Evolutionary conservation across 2,329 filamentous ascomycete genomes (phyloP), one percentile per base, ranked within the genome.

Genomic region (Endoconidiophora laricicola): DNA sequence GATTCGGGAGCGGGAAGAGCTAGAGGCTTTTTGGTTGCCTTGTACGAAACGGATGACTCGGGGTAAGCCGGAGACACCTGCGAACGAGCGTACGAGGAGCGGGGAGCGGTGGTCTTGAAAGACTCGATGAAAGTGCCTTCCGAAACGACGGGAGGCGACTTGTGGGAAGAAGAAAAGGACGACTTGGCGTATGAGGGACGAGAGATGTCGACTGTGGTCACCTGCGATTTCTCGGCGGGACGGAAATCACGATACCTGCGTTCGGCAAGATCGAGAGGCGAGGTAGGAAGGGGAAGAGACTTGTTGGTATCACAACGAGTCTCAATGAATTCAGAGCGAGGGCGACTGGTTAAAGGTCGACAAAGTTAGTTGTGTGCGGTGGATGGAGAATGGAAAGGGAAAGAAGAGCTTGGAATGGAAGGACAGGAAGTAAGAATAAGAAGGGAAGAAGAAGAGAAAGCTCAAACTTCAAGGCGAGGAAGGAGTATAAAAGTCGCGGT

Each of bases 301-400:
- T 60, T 60, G 64, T 83, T 72, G 62, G 79, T 69, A 67, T 85
- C 76, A 65, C 84, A 67, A 63, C 78, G 76, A 64, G 76, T 72
- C 65, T 81, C 76, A 60, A 73, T 69, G 69, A 77, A 79, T 60
- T 68, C 60, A 57, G 60, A 60, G 57, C 58, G 58, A 60, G 60
- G 66, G 61, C 29, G 29, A 33, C 29, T 33, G 7, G 29, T 33
- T 33, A 10, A 33, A 33, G 12, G 29, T 33, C 29, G 29, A 33
- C 29, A 12, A 33, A 33, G 38, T 46, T 52, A 46, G 49, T 50
- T 65, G 79, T 80, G 76, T 70, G 64, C 23, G 38, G 20, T 36
- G 10, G 29, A 36, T 22, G 24, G 22, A 12, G 2, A 33, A 9
- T 7, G 12, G 26, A 33, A 23, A 44, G 33, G 38, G 29, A 46